Conservation (phyloP, 75 land plant genomes). For the Larix kaempferi region DNA sequence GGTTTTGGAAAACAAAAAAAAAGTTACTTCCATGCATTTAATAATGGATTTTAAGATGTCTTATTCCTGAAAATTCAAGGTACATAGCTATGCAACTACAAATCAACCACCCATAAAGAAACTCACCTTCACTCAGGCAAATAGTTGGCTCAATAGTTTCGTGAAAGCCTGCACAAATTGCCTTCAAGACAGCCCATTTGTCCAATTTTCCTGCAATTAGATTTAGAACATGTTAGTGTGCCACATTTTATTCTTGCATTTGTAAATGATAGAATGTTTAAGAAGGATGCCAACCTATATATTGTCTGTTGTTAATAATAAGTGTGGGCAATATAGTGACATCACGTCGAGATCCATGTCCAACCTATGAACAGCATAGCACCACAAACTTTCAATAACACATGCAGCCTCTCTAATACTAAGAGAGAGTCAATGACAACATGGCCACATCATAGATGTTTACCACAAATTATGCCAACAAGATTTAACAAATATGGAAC, state of each 20-base stretch:
- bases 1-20: slow-evolving; percentile 6
- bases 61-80: background rate
- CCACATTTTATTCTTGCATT: background rate
- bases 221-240: slow-evolving; percentile 2
- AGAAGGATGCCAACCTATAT: slow-evolving; percentile 61
- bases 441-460: background rate
- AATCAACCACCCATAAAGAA: background rate
- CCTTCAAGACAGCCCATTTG: slow-evolving; percentile 92
- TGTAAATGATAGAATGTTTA: background rate
- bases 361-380: slow-evolving; percentile 46
- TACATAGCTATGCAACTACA: background rate
- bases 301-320: slow-evolving; percentile 86
- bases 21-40: background rate
- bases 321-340: slow-evolving; percentile 95
- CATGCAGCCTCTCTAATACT: background rate
- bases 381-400: background rate
- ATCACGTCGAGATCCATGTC: slow-evolving; percentile 92
- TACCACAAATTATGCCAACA: background rate
- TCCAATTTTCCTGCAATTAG: slow-evolving; percentile 78
- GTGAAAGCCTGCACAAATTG: slow-evolving; percentile 95
- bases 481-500: background rate
- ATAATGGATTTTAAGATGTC: background rate
- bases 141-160: slow-evolving; percentile 95
- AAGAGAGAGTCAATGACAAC: background rate
- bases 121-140: slow-evolving; percentile 75